phyloP scores from a whole-genome alignment of 345 rosid genomes.

The Moricandia arvensis region DNA sequence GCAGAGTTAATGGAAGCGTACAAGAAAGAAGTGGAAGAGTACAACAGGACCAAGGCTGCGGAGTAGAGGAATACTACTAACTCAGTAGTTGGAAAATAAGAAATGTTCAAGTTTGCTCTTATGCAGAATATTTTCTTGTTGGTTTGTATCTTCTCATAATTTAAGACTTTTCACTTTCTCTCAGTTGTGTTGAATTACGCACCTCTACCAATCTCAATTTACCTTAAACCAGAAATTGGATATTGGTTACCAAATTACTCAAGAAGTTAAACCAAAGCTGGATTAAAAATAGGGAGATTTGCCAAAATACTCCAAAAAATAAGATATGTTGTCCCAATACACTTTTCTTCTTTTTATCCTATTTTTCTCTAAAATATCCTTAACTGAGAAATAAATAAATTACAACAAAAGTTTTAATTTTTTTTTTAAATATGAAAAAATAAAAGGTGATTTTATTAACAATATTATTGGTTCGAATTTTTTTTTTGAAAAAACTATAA shows the following conservation, averaged over 20 bases:
- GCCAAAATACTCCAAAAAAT: background rate
- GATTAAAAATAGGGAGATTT: background rate
- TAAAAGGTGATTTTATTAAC: too few relatives aligned
- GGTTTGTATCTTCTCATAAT: too few relatives aligned
- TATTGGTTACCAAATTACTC: background rate
- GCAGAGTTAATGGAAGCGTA: constrained; percentile 76
- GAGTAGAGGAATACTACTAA: background rate
- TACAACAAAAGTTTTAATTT: too few relatives aligned
- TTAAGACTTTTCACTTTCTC: background rate
- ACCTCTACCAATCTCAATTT: too few relatives aligned
- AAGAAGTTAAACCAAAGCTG: background rate
- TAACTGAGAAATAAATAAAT: background rate
- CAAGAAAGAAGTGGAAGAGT: constrained; percentile 73
- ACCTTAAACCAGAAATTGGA: background rate
- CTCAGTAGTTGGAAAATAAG: constrained; percentile 1
- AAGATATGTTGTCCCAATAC: background rate
- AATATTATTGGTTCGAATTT: too few relatives aligned
- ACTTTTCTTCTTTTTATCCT: background rate
- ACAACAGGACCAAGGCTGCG: constrained; percentile 42
- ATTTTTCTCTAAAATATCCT: background rate
- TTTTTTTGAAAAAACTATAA: too few relatives aligned
- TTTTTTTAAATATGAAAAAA: too few relatives aligned
- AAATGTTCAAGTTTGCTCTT: constrained; percentile 31
- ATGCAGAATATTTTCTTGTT: too few relatives aligned
- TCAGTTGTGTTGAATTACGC: background rate